Conservation (phyloP, 2,329 filamentous ascomycete species). For the Elsinoe necatrix region DNA sequence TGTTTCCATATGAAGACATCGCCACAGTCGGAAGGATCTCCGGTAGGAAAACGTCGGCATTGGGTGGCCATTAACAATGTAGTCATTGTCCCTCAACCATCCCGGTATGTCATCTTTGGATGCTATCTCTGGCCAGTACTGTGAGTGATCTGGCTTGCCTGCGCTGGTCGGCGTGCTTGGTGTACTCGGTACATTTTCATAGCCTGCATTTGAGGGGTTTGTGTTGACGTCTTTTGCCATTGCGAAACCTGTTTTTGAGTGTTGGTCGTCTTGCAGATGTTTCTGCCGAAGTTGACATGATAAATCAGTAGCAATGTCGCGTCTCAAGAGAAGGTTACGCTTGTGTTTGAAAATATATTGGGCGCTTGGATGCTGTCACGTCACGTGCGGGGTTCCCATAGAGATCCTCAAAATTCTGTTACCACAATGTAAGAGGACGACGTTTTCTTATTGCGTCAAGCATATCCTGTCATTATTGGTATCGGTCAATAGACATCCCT, state of each 20-base stretch:
- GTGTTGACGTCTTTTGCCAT: background rate
- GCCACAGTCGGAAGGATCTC: constrained; percentile 18
- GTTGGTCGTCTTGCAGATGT: background rate
- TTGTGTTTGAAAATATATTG: background rate
- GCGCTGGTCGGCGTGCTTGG: background rate
- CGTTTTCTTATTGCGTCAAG: no score
- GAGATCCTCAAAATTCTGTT: background rate
- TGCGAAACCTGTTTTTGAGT: background rate
- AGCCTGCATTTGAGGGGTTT: background rate
- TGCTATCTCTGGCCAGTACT: constrained; percentile 22
- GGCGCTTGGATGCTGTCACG: background rate
- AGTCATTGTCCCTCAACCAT: constrained; percentile 26
- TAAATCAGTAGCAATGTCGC: background rate
- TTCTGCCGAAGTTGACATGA: background rate
- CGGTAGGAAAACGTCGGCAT: constrained; percentile 25
- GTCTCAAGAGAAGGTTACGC: background rate
- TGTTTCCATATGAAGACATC: constrained; percentile 16
- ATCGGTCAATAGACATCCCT: no score
- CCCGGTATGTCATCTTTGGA: constrained; percentile 23
- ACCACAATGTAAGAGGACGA: no score
- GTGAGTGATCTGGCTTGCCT: constrained; percentile 2
- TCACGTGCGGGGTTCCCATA: background rate
- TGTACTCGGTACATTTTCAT: background rate
- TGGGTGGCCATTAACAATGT: constrained; percentile 22
- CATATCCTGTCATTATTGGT: no score